These are phyloP conservation scores for Dothistroma septosporum DNA, from an alignment of 2,329 filamentous ascomycete genomes.

Conservation along the genomic window DNA sequence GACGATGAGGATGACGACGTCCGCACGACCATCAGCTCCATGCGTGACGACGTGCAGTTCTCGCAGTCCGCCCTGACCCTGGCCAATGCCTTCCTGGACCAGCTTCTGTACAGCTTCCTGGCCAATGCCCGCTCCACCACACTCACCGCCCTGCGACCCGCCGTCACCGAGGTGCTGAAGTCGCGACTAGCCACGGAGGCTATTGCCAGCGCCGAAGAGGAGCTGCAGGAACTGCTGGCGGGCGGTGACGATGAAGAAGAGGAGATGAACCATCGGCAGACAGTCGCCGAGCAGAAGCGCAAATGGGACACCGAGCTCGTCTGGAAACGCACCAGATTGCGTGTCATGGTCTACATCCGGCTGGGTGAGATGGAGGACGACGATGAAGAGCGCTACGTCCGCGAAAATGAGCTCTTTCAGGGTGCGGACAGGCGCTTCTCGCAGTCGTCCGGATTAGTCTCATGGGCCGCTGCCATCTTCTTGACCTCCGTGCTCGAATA, in stretches of 20 bases:
- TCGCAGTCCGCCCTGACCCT: slow-evolving; percentile 68
- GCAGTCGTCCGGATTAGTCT: slow-evolving; percentile 53
- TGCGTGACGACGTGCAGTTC: slow-evolving; percentile 64
- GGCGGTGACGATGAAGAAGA: slow-evolving; percentile 64
- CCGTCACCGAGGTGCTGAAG: slow-evolving; percentile 82
- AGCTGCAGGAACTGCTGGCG: slow-evolving; percentile 81
- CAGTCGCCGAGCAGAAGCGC: slow-evolving; percentile 35
- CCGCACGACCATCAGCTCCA: slow-evolving; percentile 51
- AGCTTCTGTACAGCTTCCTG: slow-evolving; percentile 88
- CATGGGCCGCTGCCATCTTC: slow-evolving; percentile 90
- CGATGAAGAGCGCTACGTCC: slow-evolving; percentile 85
- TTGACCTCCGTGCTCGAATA: slow-evolving; percentile 91
- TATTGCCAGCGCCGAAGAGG: slow-evolving; percentile 76
- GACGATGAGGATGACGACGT: slow-evolving; percentile 55
- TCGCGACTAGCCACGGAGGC: slow-evolving; percentile 82
- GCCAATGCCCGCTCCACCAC: slow-evolving; percentile 72
- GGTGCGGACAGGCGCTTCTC: slow-evolving; percentile 56
- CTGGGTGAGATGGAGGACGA: slow-evolving; percentile 97
- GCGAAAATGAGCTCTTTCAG: slow-evolving; percentile 67
- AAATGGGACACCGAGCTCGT: slow-evolving; percentile 88
- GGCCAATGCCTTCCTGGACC: slow-evolving; percentile 89
- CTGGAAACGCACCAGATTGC: slow-evolving; percentile 87
- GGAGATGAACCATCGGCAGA: slow-evolving; percentile 28
- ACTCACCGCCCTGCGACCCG: slow-evolving; percentile 69
- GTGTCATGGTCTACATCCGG: slow-evolving; percentile 98